Conservation (phyloP, 164 flowering plant species). For the Buxus sempervirens region DNA sequence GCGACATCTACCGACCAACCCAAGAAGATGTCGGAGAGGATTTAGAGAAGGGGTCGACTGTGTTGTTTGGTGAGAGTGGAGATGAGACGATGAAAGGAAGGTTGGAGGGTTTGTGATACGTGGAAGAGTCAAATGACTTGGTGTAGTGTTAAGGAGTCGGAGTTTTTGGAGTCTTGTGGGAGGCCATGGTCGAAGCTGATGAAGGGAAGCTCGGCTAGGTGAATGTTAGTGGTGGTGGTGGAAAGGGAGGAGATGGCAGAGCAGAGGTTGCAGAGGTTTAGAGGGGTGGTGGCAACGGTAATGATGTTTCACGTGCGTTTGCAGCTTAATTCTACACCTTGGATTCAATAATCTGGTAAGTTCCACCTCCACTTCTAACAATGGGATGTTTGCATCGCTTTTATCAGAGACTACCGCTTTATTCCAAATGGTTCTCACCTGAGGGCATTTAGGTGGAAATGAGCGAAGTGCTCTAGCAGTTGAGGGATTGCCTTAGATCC, state of each 20-base stretch:
- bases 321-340: no score
- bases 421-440: no score
- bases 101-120: conserved; percentile 28
- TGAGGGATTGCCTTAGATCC: no score
- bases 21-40: conserved; percentile 38
- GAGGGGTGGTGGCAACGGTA: conserved; percentile 25
- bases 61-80: conserved; percentile 12
- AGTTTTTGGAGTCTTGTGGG: conserved; percentile 40
- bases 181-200: conserved; percentile 22
- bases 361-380: no score
- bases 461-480: no score
- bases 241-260: conserved; percentile 6
- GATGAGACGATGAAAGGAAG: conserved; percentile 20
- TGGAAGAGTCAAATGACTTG: conserved; percentile 22
- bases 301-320: conserved; percentile 17
- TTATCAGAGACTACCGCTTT: no score
- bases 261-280: conserved; percentile 22
- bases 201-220: conserved; percentile 32
- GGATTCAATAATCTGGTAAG: no score
- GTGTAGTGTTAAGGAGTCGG: conserved; percentile 23
- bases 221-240: conserved; percentile 15
- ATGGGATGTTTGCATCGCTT: no score
- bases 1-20: conserved; percentile 44
- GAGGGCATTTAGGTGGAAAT: no score
- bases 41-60: conserved; percentile 33